Evolutionary conservation across 2,329 filamentous ascomycete genomes (phyloP), one percentile per base, ranked within the genome.

Genomic region (Teratosphaeria destructans): DNA sequence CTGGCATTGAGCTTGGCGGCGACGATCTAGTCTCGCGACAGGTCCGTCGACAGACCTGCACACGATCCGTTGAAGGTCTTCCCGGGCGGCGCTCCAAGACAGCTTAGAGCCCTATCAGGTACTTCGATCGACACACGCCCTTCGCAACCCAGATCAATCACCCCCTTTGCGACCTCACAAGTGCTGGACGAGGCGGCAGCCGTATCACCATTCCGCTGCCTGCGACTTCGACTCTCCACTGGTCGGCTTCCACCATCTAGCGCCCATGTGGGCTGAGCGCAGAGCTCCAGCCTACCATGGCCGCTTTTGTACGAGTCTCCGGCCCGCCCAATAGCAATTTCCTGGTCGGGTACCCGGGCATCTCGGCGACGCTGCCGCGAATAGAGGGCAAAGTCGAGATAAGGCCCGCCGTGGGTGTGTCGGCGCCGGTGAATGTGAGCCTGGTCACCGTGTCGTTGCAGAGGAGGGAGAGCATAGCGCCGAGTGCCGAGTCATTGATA

Each of bases 381-480:
- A 93, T 99, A 77, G 93, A 96, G 80, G 94, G 94, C 69, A 95
- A 94, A 73, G 94, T 99, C 72, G 94, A 97, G 78, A 94, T 99
- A 68, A 85, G 94, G 62, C 94, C 94, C 52, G 86, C 85, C 58
- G 82, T 87, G 63, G 93, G 94, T 62, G 86, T 88, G 69, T 93
- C 91, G 19, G 91, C 91, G 68, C 91, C 94, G 52, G 92, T 97
- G 68, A 85, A 88, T 71, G 81, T 99, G 71, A 96, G 92, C 55
- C 84, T 96, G 66, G 93, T 97, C 66, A 92, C 92, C 68, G 95
- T 99, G 79, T 92, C 88, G 69, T 83, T 99, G 59, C 91, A 95
- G 71, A 87, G 92, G 69, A 86, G 90, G 78, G 94, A 99, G 78
- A 94, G 90, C 59, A 97, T 99, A 75, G 92, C 97, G 73, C 94